Percentiles rank a stretch among this genome's conserved stretches.
Conservation (phyloP, 352 stramenopile species). For the Plasmopara halstedii region DNA sequence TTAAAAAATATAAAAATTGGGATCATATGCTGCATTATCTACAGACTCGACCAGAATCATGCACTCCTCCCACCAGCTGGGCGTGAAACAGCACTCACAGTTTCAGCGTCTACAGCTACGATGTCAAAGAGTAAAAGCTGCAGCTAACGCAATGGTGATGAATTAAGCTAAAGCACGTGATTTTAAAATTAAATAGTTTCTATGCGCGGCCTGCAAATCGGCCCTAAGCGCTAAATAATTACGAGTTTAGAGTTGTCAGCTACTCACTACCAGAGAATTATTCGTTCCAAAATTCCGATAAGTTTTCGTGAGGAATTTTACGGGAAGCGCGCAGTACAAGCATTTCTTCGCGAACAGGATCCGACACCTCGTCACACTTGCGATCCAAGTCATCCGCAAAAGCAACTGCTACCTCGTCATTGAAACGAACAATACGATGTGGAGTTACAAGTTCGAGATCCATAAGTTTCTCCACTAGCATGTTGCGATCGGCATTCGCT, state of each 20-base stretch:
- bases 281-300: slow-evolving; percentile 69
- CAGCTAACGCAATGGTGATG: no score
- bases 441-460: slow-evolving; percentile 20
- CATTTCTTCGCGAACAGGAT: slow-evolving; percentile 65
- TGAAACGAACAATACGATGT: slow-evolving; percentile 45
- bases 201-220: slow-evolving; percentile 19
- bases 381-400: slow-evolving; percentile 63
- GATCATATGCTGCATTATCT: no score
- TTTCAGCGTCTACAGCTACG: no score
- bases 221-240: slow-evolving; percentile 15
- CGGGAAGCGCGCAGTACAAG: slow-evolving; percentile 66
- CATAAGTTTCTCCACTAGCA: slow-evolving; percentile 26
- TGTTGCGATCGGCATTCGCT: slow-evolving; percentile 33
- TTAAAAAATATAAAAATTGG: no score
- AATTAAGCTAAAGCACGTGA: no score
- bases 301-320: slow-evolving; percentile 61
- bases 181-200: slow-evolving; percentile 30
- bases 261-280: slow-evolving; percentile 2
- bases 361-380: slow-evolving; percentile 31
- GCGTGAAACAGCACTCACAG: no score
- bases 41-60: no score
- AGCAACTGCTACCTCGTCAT: slow-evolving; percentile 40
- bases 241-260: not conserved
- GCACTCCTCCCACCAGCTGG: no score
- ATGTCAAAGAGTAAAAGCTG: no score